Evolutionary conservation across 169 alveolate genomes (phyloP), one percentile per base, ranked within the genome.

Genomic region (Plasmodium gallinaceum): DNA sequence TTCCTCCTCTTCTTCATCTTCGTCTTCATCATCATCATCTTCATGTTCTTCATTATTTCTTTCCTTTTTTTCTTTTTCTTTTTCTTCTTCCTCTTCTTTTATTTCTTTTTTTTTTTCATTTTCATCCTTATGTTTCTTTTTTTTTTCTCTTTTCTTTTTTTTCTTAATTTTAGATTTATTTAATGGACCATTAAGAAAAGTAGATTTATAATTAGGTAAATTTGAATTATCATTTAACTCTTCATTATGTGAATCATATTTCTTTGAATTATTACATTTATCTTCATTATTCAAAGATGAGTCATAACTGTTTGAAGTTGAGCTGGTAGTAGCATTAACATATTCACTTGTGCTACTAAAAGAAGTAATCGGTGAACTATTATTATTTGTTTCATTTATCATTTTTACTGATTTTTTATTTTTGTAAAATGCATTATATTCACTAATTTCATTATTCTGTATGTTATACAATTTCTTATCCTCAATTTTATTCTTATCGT

Each of bases 21-120:
- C 88, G 2, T 45, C 74, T 0, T 74, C 88, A 4, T 76, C 88
- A 2, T 76, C 73, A 0, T 76, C 88, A 0, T 76, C 88, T 2
- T 57, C 69, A 6, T 57, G 68, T 22, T 64, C 66, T 5, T 61
- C 57, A 12, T 74, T 10, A 69, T n/a, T 16, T 24, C 45, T 18
- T 18, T 43, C 43, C n/a, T 68, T 16, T 7, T 62, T 16, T 12
- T 9, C n/a, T 18, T 22, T 52, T 46, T 75, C 6, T 20, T 4
- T 32, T 12, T 62, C 61, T 10, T 61, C 22, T 7, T 51, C 43
- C 0, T 51, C 68, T 8, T 51, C 58, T 12, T n/a, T 24, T 14
- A 18, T 48, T 10, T 16, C 4, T 24, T 42, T 14, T 10, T 3
- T 48, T 42, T 20, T 32, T 62, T 57, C 45, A 4, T 48, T 16